phyloP scores from a whole-genome alignment of 768 basidiomycete species.

The Peribolospora baueri region DNA sequence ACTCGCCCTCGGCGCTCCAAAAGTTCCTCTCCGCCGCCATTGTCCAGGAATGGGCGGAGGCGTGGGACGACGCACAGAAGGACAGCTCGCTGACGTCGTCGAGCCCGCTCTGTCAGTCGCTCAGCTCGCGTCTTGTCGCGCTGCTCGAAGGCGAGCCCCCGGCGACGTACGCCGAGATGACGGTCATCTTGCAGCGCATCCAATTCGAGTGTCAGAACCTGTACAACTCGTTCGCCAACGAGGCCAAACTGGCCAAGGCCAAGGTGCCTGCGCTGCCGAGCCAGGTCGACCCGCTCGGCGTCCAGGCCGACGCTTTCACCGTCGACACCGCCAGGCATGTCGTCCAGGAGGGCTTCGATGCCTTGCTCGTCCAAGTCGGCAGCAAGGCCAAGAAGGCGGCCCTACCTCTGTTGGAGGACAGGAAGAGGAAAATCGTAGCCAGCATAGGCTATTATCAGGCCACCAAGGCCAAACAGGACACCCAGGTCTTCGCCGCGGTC shows the following conservation, averaged over 20 bases:
- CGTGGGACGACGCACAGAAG: constrained; percentile 5
- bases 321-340: constrained; percentile 50
- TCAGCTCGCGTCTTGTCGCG: constrained; percentile 40
- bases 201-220: constrained; percentile 54
- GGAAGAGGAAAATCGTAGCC: constrained; percentile 38
- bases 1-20: constrained; percentile 71
- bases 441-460: constrained; percentile 58
- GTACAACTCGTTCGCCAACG: constrained; percentile 55
- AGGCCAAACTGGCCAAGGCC: constrained; percentile 60
- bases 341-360: constrained; percentile 42
- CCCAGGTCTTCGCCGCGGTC: constrained; percentile 65
- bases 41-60: constrained; percentile 71
- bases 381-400: constrained; percentile 50
- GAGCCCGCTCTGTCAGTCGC: constrained; percentile 31
- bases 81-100: neutral
- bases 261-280: constrained; percentile 43
- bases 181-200: constrained; percentile 50
- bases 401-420: constrained; percentile 46
- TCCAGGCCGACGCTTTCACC: constrained; percentile 43
- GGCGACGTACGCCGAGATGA: constrained; percentile 73
- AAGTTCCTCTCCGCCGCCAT: constrained; percentile 63
- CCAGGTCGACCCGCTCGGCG: constrained; percentile 50
- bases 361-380: constrained; percentile 48
- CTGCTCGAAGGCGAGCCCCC: constrained; percentile 56
- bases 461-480: constrained; percentile 61